Conservation (phyloP, 495 filamentous ascomycete genomes). For the Penicillium arizonense region DNA sequence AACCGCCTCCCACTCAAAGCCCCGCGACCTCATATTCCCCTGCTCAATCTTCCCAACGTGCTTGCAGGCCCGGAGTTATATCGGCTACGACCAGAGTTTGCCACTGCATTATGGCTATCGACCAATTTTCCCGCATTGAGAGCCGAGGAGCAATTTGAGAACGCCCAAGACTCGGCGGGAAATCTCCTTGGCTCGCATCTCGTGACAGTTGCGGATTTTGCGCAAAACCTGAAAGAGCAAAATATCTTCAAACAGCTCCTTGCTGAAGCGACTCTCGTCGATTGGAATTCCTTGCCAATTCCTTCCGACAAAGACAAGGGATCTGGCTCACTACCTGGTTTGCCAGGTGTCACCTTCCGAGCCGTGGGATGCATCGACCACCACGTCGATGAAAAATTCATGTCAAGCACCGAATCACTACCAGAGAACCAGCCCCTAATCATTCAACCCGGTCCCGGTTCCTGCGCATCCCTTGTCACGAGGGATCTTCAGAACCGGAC, state of each 20-base stretch:
- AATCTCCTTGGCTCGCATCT: conserved; percentile 40
- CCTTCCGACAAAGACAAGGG: conserved; percentile 29
- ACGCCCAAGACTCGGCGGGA: conserved; percentile 27
- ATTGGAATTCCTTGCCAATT: conserved; percentile 81
- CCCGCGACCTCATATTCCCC: conserved; percentile 66
- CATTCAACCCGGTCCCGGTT: conserved; percentile 65
- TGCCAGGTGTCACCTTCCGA: conserved; percentile 38
- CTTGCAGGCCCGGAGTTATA: conserved; percentile 55
- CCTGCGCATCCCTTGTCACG: conserved; percentile 77
- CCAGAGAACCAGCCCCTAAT: conserved; percentile 48
- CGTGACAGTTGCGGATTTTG: conserved; percentile 43
- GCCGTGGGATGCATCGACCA: conserved; percentile 87
- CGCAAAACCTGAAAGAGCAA: conserved; percentile 14
- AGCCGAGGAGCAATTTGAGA: conserved; percentile 26
- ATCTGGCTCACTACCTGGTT: conserved; percentile 28
- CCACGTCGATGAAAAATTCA: conserved; percentile 74
- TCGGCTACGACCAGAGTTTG: conserved; percentile 75
- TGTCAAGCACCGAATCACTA: conserved; percentile 37
- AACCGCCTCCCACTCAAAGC: conserved; percentile 42
- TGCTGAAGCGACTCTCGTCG: conserved; percentile 64
- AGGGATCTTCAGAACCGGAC: conserved; percentile 50
- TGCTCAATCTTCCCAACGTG: conserved; percentile 70
- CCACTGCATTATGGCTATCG: conserved; percentile 39
- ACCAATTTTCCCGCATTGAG: conserved; percentile 28
- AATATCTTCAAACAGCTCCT: conserved; percentile 10